Percentiles rank a stretch among this genome's conserved stretches.
Conservation (phyloP, 1,284 basidiomycete genomes). For the Afroboletus lepidellus region DNA sequence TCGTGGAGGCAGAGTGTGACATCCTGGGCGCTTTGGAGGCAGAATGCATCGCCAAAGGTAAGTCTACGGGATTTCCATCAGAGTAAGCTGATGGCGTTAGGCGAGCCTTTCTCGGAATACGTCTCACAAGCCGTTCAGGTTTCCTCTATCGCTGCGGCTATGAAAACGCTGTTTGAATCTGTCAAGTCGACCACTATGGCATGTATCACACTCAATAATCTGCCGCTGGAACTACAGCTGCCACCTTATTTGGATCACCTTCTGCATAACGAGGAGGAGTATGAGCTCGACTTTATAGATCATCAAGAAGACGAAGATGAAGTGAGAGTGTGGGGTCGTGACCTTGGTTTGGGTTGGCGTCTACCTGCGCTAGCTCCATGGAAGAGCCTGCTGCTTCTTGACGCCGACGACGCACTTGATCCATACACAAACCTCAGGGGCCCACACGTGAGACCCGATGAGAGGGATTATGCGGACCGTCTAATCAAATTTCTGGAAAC, state of each 20-base stretch:
- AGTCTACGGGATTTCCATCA: background rate
- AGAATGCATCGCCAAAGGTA: conserved; percentile 60
- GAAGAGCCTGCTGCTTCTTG: conserved; percentile 85
- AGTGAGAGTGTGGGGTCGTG: conserved; percentile 63
- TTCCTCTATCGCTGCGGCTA: conserved; percentile 72
- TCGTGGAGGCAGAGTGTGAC: conserved; percentile 78
- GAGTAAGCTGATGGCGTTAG: conserved; percentile 36
- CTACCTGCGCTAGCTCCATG: conserved; percentile 82
- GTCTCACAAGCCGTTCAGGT: conserved; percentile 56
- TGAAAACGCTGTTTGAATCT: conserved; percentile 74
- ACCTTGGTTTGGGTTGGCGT: conserved; percentile 67
- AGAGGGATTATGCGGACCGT: conserved; percentile 65
- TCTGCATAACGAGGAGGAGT: conserved; percentile 56
- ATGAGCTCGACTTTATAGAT: conserved; percentile 41
- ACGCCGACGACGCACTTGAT: conserved; percentile 60
- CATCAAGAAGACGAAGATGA: conserved; percentile 53
- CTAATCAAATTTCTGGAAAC: conserved; percentile 67
- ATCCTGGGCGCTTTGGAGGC: conserved; percentile 69
- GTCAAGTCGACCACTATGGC: conserved; percentile 72
- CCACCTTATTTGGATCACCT: conserved; percentile 74
- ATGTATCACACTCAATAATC: conserved; percentile 69
- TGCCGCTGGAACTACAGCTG: conserved; percentile 79
- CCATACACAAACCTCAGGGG: conserved; percentile 59
- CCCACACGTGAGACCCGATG: conserved; percentile 61
- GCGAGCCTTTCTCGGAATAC: conserved; percentile 55